A percentile compares a stretch with the other conserved stretches of the same genome.
Evolutionary conservation across 345 rosid genomes (phyloP).

Genomic region (Eucalyptus pauciflora): DNA sequence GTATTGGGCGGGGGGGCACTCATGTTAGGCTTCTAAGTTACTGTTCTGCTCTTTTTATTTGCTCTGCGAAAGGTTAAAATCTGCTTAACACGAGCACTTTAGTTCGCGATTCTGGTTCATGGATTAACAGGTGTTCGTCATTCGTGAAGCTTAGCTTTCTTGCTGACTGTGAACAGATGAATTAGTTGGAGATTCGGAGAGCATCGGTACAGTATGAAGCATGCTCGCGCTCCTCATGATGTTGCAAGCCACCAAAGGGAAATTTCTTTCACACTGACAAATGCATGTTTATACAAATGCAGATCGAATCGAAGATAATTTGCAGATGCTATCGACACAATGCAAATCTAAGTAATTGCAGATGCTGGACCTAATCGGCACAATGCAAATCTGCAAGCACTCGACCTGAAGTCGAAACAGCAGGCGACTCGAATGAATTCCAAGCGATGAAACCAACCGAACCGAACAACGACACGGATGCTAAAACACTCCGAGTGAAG

Average conservation of each 20-base stretch:
- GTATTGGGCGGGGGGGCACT: neutral
- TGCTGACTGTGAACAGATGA: neutral
- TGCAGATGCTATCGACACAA: neutral
- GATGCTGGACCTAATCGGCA: neutral
- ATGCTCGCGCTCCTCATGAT: neutral
- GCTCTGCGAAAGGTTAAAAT: neutral
- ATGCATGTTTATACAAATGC: neutral
- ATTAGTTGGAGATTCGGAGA: neutral
- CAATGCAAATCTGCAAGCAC: neutral
- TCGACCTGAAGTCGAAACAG: neutral
- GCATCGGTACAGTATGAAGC: neutral
- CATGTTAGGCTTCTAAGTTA: neutral
- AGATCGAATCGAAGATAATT: neutral
- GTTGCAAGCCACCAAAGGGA: neutral
- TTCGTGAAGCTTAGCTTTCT: neutral
- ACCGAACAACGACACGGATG: neutral
- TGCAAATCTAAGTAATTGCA: neutral
- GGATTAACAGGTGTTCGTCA: neutral
- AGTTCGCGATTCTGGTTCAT: neutral
- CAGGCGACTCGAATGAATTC: neutral
- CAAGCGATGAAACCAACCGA: neutral
- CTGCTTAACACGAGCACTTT: neutral
- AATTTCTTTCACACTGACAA: neutral
- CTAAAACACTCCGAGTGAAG: constrained; percentile 18
- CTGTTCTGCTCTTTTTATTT: neutral